Conservation (phyloP, 2,329 filamentous ascomycete genomes). For the Microsporum ferrugineum region DNA sequence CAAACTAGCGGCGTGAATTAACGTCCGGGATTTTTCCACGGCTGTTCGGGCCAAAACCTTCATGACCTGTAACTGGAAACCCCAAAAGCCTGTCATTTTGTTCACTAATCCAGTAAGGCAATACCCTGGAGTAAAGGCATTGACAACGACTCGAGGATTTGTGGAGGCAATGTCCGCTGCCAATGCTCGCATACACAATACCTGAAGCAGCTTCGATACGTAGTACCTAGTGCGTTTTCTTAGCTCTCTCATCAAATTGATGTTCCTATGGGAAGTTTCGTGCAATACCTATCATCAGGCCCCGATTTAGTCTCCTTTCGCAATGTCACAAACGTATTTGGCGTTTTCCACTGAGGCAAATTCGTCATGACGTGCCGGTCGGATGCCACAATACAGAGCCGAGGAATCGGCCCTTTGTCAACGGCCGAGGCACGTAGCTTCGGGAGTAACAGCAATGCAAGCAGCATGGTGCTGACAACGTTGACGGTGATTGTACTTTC, state of each 20-base stretch:
- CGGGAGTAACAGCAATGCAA: slow-evolving; percentile 18
- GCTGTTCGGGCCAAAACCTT: slow-evolving; percentile 27
- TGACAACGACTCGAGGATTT: neutral
- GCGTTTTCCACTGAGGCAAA: neutral
- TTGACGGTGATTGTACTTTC: slow-evolving; percentile 36
- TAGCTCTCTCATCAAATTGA: neutral
- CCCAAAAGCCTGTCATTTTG: neutral
- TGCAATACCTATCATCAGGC: neutral
- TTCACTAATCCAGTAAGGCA: neutral
- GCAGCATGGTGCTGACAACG: slow-evolving; percentile 29
- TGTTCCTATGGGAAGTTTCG: neutral
- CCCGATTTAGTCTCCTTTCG: neutral
- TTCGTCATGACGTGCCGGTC: neutral
- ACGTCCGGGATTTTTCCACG: slow-evolving; percentile 35
- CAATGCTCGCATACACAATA: neutral
- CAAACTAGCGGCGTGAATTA: slow-evolving; percentile 24
- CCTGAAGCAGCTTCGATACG: neutral
- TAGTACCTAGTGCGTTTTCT: neutral
- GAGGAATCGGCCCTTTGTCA: neutral
- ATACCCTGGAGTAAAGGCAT: neutral
- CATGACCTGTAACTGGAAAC: neutral
- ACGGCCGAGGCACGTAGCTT: slow-evolving; percentile 28
- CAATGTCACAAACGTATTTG: neutral
- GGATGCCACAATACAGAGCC: neutral
- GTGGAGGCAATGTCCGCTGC: neutral